These are phyloP conservation scores for Colletotrichum siamense DNA, from an alignment of 2,329 filamentous ascomycete species.

Conservation along the genomic window DNA sequence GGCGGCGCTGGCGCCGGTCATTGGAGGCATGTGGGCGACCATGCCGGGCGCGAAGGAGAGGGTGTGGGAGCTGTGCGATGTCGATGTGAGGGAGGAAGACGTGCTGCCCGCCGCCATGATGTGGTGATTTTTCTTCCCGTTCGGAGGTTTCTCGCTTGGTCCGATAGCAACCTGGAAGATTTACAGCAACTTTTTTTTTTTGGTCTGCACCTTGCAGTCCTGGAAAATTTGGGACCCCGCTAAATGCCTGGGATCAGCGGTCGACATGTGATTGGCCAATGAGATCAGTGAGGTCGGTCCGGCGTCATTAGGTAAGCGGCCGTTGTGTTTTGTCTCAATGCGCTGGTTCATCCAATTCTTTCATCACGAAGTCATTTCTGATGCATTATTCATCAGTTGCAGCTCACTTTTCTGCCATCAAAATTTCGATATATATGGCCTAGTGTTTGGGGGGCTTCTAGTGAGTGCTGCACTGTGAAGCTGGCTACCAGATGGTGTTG, in stretches of 20 bases:
- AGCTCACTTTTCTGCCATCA: not conserved
- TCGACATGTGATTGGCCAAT: slow-evolving; percentile 14
- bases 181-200: slow-evolving; percentile 1
- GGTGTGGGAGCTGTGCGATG: slow-evolving; percentile 61
- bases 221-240: slow-evolving; percentile 21
- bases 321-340: not conserved
- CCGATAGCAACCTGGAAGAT: slow-evolving; percentile 5
- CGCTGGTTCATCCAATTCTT: not conserved
- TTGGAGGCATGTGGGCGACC: slow-evolving; percentile 30
- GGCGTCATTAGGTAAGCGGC: not conserved
- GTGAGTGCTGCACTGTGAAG: not conserved
- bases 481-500: not conserved
- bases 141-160: not conserved
- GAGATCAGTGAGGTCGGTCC: not conserved
- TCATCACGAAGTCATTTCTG: not conserved
- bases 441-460: not conserved
- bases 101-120: slow-evolving; percentile 46
- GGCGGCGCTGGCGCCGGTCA: slow-evolving; percentile 34
- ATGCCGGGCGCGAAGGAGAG: slow-evolving; percentile 57
- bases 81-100: slow-evolving; percentile 61
- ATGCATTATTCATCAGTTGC: not conserved
- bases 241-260: not conserved
- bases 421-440: fast-evolving
- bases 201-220: not conserved
- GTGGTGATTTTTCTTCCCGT: not conserved